phyloP scores from a whole-genome alignment of 768 basidiomycete species.

The Mycena vulgaris region DNA sequence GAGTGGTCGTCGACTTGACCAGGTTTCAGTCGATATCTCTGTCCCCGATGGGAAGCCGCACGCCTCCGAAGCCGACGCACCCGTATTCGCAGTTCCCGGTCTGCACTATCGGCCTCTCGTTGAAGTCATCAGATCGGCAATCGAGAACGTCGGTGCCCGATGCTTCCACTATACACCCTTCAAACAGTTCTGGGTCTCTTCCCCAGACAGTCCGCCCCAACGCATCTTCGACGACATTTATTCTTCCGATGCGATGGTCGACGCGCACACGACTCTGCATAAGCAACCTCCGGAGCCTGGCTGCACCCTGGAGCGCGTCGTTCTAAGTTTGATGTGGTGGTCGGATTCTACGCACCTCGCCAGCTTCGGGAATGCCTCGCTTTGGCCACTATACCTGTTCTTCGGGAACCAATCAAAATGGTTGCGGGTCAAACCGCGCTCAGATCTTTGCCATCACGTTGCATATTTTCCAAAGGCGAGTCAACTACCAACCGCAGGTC shows the following conservation, averaged over 20 bases:
- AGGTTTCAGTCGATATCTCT: slow-evolving; percentile 11
- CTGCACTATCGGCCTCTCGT: slow-evolving; percentile 37
- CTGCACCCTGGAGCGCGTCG: slow-evolving; percentile 18
- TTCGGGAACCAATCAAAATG: slow-evolving; percentile 62
- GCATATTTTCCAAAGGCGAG: slow-evolving; percentile 55
- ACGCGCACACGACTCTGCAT: slow-evolving; percentile 14
- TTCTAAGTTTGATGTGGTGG: slow-evolving; percentile 39
- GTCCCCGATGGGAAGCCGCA: slow-evolving; percentile 10
- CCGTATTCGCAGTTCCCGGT: slow-evolving; percentile 24
- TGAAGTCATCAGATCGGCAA: slow-evolving; percentile 31
- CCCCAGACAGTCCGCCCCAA: neutral
- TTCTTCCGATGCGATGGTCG: slow-evolving; percentile 15
- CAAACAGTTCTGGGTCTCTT: slow-evolving; percentile 31
- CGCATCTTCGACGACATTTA: slow-evolving; percentile 23
- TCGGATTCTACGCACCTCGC: slow-evolving; percentile 51
- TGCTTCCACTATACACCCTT: slow-evolving; percentile 36
- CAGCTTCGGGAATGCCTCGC: slow-evolving; percentile 51
- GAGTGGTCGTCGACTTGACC: too few species aligned
- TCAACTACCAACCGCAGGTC: slow-evolving; percentile 62
- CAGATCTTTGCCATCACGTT: slow-evolving; percentile 49
- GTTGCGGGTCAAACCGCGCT: slow-evolving; percentile 43
- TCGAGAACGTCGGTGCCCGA: neutral
- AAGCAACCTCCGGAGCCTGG: neutral
- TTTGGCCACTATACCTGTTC: slow-evolving; percentile 61
- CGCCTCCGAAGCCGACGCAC: neutral